A percentile compares a stretch with the other conserved stretches of the same genome.
Evolutionary conservation across 148 eudicot genomes (phyloP).

Genomic region (Fallopia convolvulus): DNA sequence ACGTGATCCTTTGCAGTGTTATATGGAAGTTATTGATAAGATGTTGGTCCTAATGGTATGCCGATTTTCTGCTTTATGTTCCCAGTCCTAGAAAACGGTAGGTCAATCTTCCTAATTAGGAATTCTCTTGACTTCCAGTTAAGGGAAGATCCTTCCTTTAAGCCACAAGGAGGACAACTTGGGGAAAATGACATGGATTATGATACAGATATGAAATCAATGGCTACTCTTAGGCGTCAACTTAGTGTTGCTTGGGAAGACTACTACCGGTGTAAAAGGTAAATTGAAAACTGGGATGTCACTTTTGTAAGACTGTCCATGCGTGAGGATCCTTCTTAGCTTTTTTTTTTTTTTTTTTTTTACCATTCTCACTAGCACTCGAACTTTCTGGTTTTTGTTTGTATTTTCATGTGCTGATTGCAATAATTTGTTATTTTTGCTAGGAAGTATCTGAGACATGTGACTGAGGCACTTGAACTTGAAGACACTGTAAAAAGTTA

Average conservation of each 20-base stretch:
- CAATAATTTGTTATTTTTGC: constrained; percentile 16
- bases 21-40: constrained; percentile 79
- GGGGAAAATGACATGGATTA: constrained; percentile 96
- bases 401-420: neutral
- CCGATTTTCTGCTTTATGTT: neutral
- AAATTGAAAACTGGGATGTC: neutral
- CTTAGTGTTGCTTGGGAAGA: constrained; percentile 77
- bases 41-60: constrained; percentile 83
- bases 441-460: constrained; percentile 77
- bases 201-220: constrained; percentile 88
- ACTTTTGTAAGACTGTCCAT: neutral
- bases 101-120: neutral
- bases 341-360: neutral
- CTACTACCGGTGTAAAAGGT: constrained; percentile 85
- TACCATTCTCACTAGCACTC: neutral
- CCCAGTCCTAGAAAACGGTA: neutral
- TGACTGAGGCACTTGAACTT: constrained; percentile 78
- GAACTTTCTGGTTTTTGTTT: too few relatives aligned
- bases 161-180: constrained; percentile 86
- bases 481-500: constrained; percentile 80
- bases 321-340: neutral
- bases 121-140: constrained; percentile 30
- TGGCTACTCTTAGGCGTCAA: constrained; percentile 90
- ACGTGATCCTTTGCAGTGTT: constrained; percentile 79
- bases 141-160: constrained; percentile 80